Evolutionary conservation across 129 eudicot genomes (phyloP), one percentile per base, ranked within the genome.

Genomic region (Logfia minima): DNA sequence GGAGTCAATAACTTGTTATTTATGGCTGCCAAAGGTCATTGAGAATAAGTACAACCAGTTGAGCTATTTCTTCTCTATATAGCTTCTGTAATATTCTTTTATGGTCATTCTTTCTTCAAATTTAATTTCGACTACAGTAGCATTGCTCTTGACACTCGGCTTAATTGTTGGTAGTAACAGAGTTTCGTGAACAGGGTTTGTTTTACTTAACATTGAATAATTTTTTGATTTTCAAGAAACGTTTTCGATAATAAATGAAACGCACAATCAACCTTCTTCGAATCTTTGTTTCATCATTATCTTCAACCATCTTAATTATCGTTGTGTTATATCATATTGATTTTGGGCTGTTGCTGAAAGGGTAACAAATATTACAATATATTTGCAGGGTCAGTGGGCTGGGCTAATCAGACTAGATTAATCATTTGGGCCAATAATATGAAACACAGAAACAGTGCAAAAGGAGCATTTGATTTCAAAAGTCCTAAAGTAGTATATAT

Each of bases 41-140:
- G 53, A 70, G 52, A 78, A 78, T 70, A 70, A 60, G 71, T 21
- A 78, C 48, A 63, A 61, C 55, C 70, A 59, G 4, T 23, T 39
- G 34, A 62, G 28, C 5, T 75, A 18, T 77, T 56, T 58, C 9
- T 58, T 19, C 10, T 56, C 11, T 6, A 19, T 58, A n/a, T 58
- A 55, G 61, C 59, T n/a, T n/a, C 9, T 6, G 7, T 55, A 6
- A 55, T 39, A 8, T 39, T 52, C 59, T 52, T 3, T 13, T 13
- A 52, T 55, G 61, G 9, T 16, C 22, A n/a, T 55, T 5, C 9
- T 18, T 55, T 5, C 61, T 55, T 55, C 61, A 55, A 55, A 55
- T 55, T 6, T 1, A 2, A 4, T 55, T 55, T 17, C 10, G 22
- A 18, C 61, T 55, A n/a, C 23, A 55, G 8, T 6, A 1, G 61